Base-by-base conservation (phyloP, 371 early-diverging fungal species). In the Smittium culicis region DNA sequence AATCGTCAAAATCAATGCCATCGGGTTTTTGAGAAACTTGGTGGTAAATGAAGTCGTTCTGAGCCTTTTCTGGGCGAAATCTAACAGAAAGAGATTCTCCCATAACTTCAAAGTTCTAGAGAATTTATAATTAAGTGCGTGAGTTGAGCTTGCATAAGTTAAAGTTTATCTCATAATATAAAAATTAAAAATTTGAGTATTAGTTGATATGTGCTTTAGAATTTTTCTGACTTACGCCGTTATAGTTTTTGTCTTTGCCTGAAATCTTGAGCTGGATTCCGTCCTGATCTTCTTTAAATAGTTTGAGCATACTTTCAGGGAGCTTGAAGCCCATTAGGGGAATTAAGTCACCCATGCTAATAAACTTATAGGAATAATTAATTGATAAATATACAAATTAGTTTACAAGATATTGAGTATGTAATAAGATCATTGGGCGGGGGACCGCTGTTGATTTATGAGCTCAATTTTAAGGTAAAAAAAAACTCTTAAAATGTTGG, bases 321-420 rank as follows among this genome's bases (percentile, higher is more conserved):
- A 62, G 63, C 31, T 62, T 62, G 29, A 62, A 24, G 11, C 63
- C 34, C 17, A 31, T n/a, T n/a, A 62, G n/a, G 20, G 63, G 63
- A 3, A 62, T n/a, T 16, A 62, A 5, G n/a, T 62, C 63, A 5
- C 34, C 63, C 63, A 28, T 45, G 20, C 20, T 45, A 45, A 45
- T n/a, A n/a, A n/a, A n/a, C n/a, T n/a, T n/a, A n/a, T n/a, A n/a
- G n/a, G n/a, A n/a, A n/a, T n/a, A n/a, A n/a, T n/a, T n/a, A n/a
- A n/a, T n/a, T n/a, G n/a, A n/a, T n/a, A n/a, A n/a, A n/a, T n/a
- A n/a, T n/a, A n/a, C n/a, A n/a, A n/a, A n/a, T n/a, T n/a, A n/a
- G n/a, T n/a, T n/a, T n/a, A n/a, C n/a, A n/a, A n/a, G n/a, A n/a
- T n/a, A n/a, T n/a, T n/a, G n/a, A n/a, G n/a, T n/a, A n/a, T n/a